Evolutionary conservation across 1,284 basidiomycete species (phyloP), one percentile per base, ranked within the genome.

Genomic region (Fomitiporia mediterranea): DNA sequence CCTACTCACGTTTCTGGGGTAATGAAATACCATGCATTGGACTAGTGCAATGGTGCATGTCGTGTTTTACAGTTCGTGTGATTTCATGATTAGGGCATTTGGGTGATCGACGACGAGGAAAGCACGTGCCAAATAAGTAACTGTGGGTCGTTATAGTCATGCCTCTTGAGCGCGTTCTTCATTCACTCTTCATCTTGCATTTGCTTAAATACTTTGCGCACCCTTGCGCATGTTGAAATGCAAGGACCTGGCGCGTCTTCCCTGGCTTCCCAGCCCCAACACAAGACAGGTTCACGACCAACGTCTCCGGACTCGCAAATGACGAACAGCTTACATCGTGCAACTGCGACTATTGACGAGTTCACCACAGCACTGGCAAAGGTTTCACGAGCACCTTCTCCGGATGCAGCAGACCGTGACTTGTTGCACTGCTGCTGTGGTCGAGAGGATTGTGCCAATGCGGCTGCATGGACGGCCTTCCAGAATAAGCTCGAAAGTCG

Each of bases 401-500:
- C 86, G 17, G 86, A 87, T 56, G 9, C 39, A 21, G 23, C 27
- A 9, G 81, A 79, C 28, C 71, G 72, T 25, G 69, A 73, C 28
- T 62, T 70, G 9, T 63, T 80, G 1, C 70, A 66, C 6, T 91
- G 89, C 58, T 91, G 88, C 64, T 91, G 89, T 67, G 78, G 76
- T 38, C 73, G 69, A 53, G 80, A 82, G 46, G 78, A 82, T 6
- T 90, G 87, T 65, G 80, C 84, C 61, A 78, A 82, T 55, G 71
- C 78, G 51, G 76, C 69, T 67, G 71, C 78, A n/a, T 91, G 89
- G 83, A 61, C 78, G n/a, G 76, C 74, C 39, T 72, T 82, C 56
- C 88, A 85, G 70, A 74, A 80, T 47, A 82, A 82, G 67, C 71
- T 92, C 25, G 89, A 92, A 69, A 84, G 79, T 59, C 76, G 88